phyloP scores from a whole-genome alignment of 257 asterid species.

The Solanum ahanhuiri region DNA sequence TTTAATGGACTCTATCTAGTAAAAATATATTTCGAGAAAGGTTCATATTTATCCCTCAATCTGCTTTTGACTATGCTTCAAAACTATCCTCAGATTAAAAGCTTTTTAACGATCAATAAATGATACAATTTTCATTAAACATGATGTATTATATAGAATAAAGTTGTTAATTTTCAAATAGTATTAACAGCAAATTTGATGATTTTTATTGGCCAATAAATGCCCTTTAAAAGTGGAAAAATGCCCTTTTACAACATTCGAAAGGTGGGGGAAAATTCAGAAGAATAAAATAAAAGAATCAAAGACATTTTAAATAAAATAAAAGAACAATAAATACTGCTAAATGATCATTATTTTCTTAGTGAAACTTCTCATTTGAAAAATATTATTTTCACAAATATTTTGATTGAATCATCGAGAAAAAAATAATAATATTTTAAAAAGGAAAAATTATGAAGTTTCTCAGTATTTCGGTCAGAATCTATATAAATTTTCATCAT shows the following conservation, averaged over 20 bases:
- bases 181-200: not conserved
- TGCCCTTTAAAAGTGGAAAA: not conserved
- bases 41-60: not conserved
- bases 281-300: not conserved
- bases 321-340: not conserved
- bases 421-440: no score
- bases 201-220: not conserved
- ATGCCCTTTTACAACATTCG: not conserved
- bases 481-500: not conserved
- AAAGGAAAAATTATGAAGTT: no score
- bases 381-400: no score
- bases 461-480: accelerated
- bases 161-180: not conserved
- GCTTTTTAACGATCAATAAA: not conserved
- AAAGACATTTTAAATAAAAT: not conserved
- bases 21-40: not conserved
- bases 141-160: not conserved
- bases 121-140: not conserved
- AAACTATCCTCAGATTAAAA: not conserved
- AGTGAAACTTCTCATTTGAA: not conserved
- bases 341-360: not conserved
- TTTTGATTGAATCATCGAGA: no score
- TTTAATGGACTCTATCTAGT: not conserved
- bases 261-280: not conserved
- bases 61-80: not conserved